These are phyloP conservation scores for Phytophthora pinifolia DNA, from an alignment of 352 stramenopile genomes.

Conservation along the genomic window DNA sequence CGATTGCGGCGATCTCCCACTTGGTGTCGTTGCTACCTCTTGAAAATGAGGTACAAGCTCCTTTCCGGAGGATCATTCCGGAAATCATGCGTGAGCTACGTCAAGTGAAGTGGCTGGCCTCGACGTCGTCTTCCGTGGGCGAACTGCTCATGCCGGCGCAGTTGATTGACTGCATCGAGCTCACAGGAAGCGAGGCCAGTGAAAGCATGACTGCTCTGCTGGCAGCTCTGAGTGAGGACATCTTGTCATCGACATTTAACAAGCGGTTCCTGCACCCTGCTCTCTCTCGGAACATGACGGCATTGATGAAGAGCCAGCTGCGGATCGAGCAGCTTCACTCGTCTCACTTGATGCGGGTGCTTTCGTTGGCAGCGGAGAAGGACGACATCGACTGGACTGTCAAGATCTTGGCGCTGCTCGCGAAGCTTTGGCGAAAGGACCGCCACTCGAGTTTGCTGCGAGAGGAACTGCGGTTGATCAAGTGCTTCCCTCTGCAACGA, in stretches of 20 bases:
- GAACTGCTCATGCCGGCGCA: conserved; percentile 35
- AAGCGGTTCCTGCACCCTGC: conserved; percentile 56
- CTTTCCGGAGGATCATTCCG: conserved; percentile 56
- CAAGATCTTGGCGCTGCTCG: conserved; percentile 47
- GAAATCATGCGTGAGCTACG: conserved; percentile 67
- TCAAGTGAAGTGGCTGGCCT: conserved; percentile 47
- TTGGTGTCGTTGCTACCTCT: conserved; percentile 59
- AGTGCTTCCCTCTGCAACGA: conserved; percentile 65
- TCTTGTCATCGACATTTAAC: conserved; percentile 34
- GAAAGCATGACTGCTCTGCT: conserved; percentile 15
- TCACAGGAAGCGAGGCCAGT: conserved; percentile 17
- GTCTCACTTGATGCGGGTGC: conserved; percentile 60
- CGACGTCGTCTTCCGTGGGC: not conserved
- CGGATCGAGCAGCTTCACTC: conserved; percentile 64
- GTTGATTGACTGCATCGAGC: conserved; percentile 44
- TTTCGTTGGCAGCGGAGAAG: conserved; percentile 37
- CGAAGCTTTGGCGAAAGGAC: conserved; percentile 61
- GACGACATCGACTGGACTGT: conserved; percentile 43
- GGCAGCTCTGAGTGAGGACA: conserved; percentile 22
- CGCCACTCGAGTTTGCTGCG: conserved; percentile 44
- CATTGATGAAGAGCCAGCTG: conserved; percentile 56
- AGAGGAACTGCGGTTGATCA: conserved; percentile 70
- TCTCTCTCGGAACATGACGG: conserved; percentile 39
- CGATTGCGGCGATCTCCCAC: conserved; percentile 32
- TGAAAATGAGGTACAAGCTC: conserved; percentile 71